Percentiles rank a stretch among this genome's conserved stretches.
Conservation (phyloP, 495 filamentous ascomycete species). For the Hamigera avellanea region DNA sequence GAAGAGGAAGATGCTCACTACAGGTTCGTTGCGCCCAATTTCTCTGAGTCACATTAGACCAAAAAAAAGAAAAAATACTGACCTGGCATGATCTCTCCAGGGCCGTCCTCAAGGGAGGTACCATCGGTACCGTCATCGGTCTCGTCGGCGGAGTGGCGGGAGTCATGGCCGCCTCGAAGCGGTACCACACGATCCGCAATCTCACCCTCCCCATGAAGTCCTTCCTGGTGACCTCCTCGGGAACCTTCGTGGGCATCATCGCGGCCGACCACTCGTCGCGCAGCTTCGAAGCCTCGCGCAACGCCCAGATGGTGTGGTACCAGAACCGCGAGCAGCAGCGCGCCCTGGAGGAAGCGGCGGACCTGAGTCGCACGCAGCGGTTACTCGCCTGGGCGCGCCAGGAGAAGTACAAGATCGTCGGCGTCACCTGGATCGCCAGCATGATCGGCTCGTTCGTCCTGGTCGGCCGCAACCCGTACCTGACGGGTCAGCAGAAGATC, state of each 20-base stretch:
- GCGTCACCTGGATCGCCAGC: constrained; percentile 67
- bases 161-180: constrained; percentile 45
- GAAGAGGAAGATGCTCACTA: constrained; percentile 73
- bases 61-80: neutral
- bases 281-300: constrained; percentile 54
- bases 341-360: constrained; percentile 31
- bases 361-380: constrained; percentile 44
- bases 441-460: constrained; percentile 69
- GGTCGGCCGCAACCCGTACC: constrained; percentile 67
- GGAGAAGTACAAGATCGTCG: constrained; percentile 85
- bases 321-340: constrained; percentile 47
- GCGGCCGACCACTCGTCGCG: constrained; percentile 72
- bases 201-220: constrained; percentile 81
- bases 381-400: constrained; percentile 51
- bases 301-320: constrained; percentile 53
- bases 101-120: constrained; percentile 67
- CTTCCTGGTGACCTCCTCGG: constrained; percentile 75
- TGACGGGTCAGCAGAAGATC: constrained; percentile 74
- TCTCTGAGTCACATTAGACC: neutral
- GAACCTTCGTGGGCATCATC: constrained; percentile 79
- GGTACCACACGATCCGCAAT: constrained; percentile 61
- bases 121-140: constrained; percentile 55
- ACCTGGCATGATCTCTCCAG: constrained; percentile 18
- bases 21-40: constrained; percentile 28
- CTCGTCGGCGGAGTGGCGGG: constrained; percentile 50